A percentile compares a stretch with the other conserved stretches of the same genome.
Conservation (phyloP, 108 stramenopile genomes). For the Asterionellopsis glacialis region DNA sequence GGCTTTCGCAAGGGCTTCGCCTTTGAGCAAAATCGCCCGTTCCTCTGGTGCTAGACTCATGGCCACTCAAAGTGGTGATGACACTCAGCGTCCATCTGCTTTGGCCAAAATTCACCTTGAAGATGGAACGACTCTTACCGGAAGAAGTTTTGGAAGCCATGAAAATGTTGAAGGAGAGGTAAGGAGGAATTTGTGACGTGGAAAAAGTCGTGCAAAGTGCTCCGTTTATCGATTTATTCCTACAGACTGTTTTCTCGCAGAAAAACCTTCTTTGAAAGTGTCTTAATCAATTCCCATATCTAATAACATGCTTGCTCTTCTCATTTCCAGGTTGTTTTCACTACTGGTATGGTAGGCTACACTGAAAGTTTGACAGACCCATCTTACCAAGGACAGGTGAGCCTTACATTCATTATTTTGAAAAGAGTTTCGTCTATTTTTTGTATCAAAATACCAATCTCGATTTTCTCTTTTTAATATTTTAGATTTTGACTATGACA, state of each 20-base stretch:
- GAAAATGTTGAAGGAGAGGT: conserved; percentile 82
- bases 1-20: no score
- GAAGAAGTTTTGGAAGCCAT: conserved; percentile 72
- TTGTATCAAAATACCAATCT: conserved; percentile 3
- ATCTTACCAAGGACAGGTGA: conserved; percentile 89
- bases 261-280: no score
- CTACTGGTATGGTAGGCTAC: conserved; percentile 99
- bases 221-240: no score
- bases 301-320: not conserved
- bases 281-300: no score
- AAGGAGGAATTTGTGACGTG: conserved; percentile 16
- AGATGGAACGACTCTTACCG: conserved; percentile 72
- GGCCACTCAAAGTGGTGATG: conserved; percentile 60
- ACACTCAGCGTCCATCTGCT: conserved; percentile 59
- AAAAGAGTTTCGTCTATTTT: not conserved
- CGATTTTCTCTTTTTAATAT: not conserved
- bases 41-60: no score
- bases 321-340: conserved; percentile 90
- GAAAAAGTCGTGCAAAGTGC: not conserved
- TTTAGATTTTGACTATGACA: conserved; percentile 84
- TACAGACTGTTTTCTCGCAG: no score
- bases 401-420: not conserved
- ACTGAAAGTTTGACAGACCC: conserved; percentile 98
- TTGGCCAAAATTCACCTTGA: conserved; percentile 76
- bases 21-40: no score